A percentile compares a stretch with the other conserved stretches of the same genome.
Evolutionary conservation across 1,284 basidiomycete species (phyloP).

Genomic region (Kalmanozyma brasiliensis): DNA sequence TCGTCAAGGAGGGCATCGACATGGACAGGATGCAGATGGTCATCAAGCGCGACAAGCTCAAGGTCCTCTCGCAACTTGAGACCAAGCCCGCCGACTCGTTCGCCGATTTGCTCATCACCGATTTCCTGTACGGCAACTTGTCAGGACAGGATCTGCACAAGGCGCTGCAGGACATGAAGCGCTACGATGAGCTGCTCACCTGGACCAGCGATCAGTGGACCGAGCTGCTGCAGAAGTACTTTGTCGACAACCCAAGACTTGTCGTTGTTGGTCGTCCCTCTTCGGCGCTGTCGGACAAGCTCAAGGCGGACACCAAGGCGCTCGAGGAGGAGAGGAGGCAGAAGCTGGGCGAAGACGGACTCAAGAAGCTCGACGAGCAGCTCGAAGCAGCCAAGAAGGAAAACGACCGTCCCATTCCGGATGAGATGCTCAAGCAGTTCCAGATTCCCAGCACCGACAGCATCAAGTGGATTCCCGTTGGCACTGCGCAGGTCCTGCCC

Average conservation of each 20-base stretch:
- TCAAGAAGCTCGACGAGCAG: conserved; percentile 77
- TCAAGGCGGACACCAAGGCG: conserved; percentile 84
- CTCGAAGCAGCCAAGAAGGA: conserved; percentile 86
- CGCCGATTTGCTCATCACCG: conserved; percentile 74
- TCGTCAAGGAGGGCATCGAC: conserved; percentile 83
- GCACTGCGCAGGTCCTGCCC: conserved; percentile 71
- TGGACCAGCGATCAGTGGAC: conserved; percentile 86
- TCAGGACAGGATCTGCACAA: conserved; percentile 82
- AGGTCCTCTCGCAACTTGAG: conserved; percentile 71
- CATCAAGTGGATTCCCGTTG: conserved; percentile 93
- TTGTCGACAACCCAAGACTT: conserved; percentile 58
- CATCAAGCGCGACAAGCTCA: conserved; percentile 86
- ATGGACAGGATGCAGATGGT: conserved; percentile 91
- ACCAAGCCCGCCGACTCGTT: conserved; percentile 69
- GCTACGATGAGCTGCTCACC: conserved; percentile 74
- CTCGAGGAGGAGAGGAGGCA: conserved; percentile 79
- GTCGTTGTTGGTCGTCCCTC: conserved; percentile 86
- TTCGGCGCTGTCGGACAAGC: conserved; percentile 80
- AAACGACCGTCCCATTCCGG: conserved; percentile 85
- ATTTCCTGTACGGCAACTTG: conserved; percentile 86
- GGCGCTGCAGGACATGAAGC: conserved; percentile 82
- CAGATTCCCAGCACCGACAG: conserved; percentile 75
- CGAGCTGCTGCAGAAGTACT: conserved; percentile 79
- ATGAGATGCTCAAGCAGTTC: conserved; percentile 81
- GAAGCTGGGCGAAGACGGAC: conserved; percentile 81